Base-by-base conservation (phyloP, 176 grass and related monocot species). In the Rhynchospora pubera region DNA sequence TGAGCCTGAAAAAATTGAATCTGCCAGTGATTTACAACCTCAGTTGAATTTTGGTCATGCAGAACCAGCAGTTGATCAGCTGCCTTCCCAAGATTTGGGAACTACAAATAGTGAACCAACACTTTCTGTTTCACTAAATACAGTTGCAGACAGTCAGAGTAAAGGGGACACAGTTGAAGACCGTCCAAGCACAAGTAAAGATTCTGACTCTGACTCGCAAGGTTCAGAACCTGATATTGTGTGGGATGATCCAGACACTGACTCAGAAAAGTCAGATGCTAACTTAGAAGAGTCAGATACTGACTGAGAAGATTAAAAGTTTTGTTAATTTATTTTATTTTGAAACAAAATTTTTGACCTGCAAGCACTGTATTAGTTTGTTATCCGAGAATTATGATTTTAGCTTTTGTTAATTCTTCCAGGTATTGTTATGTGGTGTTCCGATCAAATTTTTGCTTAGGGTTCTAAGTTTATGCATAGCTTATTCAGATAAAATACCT, bases 191-290 rank as follows among this genome's bases (percentile, higher is more conserved):
- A 34, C 1, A 34, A 3, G 32, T 1, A 34, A 34, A 3, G 96
- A 94, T 84, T 88, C 84, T 69, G 91, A 93, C 30, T 85, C 85
- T 0, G 90, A 87, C 0, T 94, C 90, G 0, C 86, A 78, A 19
- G 85, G 89, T 87, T 91, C 87, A 7, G 26, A 89, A 28, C 94
- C 94, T 28, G 86, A 72, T 81, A 89, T 97, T 47, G 65, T 92
- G 3, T 85, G 84, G 23, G 90, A 22, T 0, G 92, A 92, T 78
- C 94, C 92, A 39, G 88, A 98, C 9, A 85, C 88, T 5, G 92
- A 93, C 51, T 93, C 88, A 52, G 55, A 34, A 3, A 34, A 34
- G 32, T 34, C 32, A 34, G 32, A 34, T 34, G 32, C 32, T 34
- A 34, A 34, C 32, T 34, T 3, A 3, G 32, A 34, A 34, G 32